Evolutionary conservation across 352 stramenopile species (phyloP), one percentile per base, ranked within the genome.

Genomic region (Globisporangium emineosum): DNA sequence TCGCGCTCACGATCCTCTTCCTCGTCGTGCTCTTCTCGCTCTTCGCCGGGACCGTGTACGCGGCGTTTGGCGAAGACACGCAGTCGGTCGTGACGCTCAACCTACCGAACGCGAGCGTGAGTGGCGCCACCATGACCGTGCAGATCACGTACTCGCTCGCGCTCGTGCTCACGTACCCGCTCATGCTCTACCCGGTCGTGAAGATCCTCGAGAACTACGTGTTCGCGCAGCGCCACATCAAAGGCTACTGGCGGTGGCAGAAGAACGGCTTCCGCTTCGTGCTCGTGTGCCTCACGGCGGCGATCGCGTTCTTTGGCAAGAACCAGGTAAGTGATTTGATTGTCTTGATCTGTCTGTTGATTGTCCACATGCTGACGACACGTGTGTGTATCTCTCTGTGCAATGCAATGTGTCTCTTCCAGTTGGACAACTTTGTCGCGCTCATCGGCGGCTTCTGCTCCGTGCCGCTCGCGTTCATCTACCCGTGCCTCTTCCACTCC

Each of bases 391-490:
- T 43, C 35, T 19, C 32, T 35, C 37, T 66, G 51, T 42, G 1
- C 4, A 5, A 15, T 47, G 19, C 19, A 19, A 45, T n/a, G 27
- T 33, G 25, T 23, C 13, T 55, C 43, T 19, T 30, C 5, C 35
- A 73, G 62, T 64, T 90, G 17, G 81, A 90, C 68, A 86, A 83
- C 64, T 90, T 90, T 59, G 81, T 90, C 23, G 78, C 81, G n/a
- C 70, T 90, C 32, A 84, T 90, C 54, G 81, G 81, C 21, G 81
- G 78, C 15, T 90, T 90, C 57, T 90, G 81, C 75, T 90, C 78
- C 35, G 81, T 90, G 40, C 81, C 81, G 50, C 69, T 90, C 25
- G 81, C 78, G 15, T 90, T 90, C 61, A 88, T 90, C 66, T 90
- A 90, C 52, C 81, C 81, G 40, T 87, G 78, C 40, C 58, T 90